phyloP scores from a whole-genome alignment of 352 stramenopile genomes.

The Globisporangium emineosum region DNA sequence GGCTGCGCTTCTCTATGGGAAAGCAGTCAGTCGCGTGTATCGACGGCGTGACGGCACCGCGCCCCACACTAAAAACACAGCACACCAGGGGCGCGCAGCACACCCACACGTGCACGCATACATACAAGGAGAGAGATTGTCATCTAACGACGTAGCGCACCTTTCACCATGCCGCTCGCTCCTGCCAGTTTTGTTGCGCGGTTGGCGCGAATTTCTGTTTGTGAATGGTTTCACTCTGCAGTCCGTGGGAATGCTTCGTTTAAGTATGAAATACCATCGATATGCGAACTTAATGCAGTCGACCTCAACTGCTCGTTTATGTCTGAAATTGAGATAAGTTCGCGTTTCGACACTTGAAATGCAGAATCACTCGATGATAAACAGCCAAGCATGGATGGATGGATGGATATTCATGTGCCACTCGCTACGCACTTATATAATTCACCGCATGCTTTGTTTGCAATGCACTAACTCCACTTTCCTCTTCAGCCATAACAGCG shows the following conservation, averaged over 20 bases:
- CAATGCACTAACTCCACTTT: too few relatives aligned
- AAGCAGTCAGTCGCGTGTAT: neutral
- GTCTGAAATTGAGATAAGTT: too few relatives aligned
- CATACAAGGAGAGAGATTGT: neutral
- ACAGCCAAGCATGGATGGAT: too few relatives aligned
- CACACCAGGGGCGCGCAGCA: too few relatives aligned
- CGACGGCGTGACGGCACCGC: neutral
- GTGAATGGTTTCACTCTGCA: neutral
- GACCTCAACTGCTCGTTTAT: too few relatives aligned
- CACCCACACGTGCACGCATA: neutral
- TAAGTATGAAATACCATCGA: neutral
- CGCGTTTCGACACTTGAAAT: too few relatives aligned
- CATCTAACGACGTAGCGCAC: neutral
- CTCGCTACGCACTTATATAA: too few relatives aligned
- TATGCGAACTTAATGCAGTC: too few relatives aligned
- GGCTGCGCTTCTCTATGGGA: neutral
- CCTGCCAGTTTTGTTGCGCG: neutral
- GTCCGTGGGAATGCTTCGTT: neutral
- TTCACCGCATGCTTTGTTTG: too few relatives aligned
- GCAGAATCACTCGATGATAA: too few relatives aligned
- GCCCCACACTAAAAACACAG: too few relatives aligned
- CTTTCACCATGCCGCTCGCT: constrained; percentile 11
- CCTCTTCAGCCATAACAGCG: constrained; percentile 83
- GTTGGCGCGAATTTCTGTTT: neutral
- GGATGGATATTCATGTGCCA: too few relatives aligned